These are phyloP conservation scores for Jasminum sambac DNA, from an alignment of 257 asterid species.

Conservation along the genomic window DNA sequence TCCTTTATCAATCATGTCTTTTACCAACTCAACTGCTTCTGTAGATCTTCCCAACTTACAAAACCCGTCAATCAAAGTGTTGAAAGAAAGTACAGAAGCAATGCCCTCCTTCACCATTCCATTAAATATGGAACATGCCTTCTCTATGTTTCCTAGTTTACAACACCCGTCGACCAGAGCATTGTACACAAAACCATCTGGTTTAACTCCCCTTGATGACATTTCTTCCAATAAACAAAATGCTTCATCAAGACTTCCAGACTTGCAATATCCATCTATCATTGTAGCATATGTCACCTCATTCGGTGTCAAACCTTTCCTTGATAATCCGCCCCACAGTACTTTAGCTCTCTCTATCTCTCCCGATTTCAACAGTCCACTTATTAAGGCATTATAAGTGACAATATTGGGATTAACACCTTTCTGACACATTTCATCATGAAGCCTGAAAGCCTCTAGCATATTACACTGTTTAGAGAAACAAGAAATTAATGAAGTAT, in stretches of 20 bases:
- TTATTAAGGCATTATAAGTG: conserved; percentile 74
- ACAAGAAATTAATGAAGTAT: conserved; percentile 77
- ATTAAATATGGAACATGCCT: conserved; percentile 54
- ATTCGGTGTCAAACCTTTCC: conserved; percentile 57
- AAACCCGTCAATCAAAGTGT: conserved; percentile 66
- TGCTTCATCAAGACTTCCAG: conserved; percentile 58
- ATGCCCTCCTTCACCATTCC: conserved; percentile 54
- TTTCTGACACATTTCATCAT: conserved; percentile 61
- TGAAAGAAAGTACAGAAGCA: conserved; percentile 64
- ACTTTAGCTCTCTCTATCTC: conserved; percentile 60
- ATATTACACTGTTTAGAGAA: conserved; percentile 69
- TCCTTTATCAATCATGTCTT: conserved; percentile 55
- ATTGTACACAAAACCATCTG: conserved; percentile 68
- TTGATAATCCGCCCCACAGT: conserved; percentile 57
- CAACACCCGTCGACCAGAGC: conserved; percentile 78
- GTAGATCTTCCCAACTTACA: conserved; percentile 65
- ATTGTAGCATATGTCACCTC: conserved; percentile 72
- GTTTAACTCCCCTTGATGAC: conserved; percentile 52
- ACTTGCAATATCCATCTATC: conserved; percentile 79
- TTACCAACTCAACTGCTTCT: conserved; percentile 61
- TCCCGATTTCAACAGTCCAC: conserved; percentile 71
- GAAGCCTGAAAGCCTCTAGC: conserved; percentile 63
- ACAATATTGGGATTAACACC: conserved; percentile 71
- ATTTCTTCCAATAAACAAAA: conserved; percentile 63
- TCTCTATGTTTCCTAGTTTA: conserved; percentile 65